phyloP scores from a whole-genome alignment of 495 filamentous ascomycete genomes.

The Sporormia fimetaria region DNA sequence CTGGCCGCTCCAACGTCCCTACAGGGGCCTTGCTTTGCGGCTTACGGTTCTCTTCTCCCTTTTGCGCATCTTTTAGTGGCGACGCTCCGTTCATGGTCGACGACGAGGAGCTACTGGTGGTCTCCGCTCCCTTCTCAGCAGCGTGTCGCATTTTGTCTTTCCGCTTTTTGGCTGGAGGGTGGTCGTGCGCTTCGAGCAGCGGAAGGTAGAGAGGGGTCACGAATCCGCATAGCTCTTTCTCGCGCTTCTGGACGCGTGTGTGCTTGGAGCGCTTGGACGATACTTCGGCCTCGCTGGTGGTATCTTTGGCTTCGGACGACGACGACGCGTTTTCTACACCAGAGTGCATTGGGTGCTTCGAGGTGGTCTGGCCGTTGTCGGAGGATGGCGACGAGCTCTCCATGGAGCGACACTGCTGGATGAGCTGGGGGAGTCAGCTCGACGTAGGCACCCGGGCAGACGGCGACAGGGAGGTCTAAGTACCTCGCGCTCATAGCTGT shows the following conservation, averaged over 20 bases:
- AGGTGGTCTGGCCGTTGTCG: neutral
- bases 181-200: constrained; percentile 11
- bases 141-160: constrained; percentile 4
- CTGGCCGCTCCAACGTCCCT: constrained; percentile 3
- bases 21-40: constrained; percentile 6
- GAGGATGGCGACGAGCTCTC: constrained; percentile 5
- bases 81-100: constrained; percentile 2
- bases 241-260: constrained; percentile 22
- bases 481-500: constrained; percentile 15
- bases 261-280: constrained; percentile 16
- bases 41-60: constrained; percentile 4
- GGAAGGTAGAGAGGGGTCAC: constrained; percentile 22
- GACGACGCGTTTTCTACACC: too few relatives aligned
- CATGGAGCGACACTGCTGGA: constrained; percentile 14
- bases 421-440: constrained; percentile 10
- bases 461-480: neutral
- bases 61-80: constrained; percentile 12
- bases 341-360: neutral
- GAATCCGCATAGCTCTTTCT: constrained; percentile 23
- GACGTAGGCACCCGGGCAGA: neutral
- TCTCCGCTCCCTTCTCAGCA: constrained; percentile 1
- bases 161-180: constrained; percentile 11
- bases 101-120: neutral
- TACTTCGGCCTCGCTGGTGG: too few relatives aligned
- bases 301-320: too few relatives aligned